Evolutionary conservation across 495 filamentous ascomycete species (phyloP).

Genomic region (Xylaria venustula): DNA sequence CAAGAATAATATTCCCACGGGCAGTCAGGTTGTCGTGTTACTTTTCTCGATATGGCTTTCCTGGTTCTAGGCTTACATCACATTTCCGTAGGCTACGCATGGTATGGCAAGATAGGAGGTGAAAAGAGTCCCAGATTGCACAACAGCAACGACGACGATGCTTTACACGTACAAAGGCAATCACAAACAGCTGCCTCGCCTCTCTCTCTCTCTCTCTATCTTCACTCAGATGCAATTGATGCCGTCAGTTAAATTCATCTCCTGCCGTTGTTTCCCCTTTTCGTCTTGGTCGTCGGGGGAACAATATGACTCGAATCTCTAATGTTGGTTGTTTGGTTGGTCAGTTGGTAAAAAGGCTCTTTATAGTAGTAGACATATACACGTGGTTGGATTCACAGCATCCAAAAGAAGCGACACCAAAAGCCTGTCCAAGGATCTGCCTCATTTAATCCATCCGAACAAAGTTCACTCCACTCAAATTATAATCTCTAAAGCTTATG

Average conservation of each 20-base stretch:
- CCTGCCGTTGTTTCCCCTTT: background rate
- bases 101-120: background rate
- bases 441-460: background rate
- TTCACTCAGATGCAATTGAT: constrained; percentile 3
- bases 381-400: constrained; percentile 20
- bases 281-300: background rate
- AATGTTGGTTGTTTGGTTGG: constrained; percentile 14
- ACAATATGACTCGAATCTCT: constrained; percentile 12
- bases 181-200: background rate
- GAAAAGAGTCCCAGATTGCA: background rate
- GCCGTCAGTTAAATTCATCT: background rate
- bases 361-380: constrained; percentile 29
- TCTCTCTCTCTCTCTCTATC: too few species aligned
- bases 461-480: background rate
- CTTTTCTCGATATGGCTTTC: too few species aligned
- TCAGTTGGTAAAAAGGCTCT: constrained; percentile 9
- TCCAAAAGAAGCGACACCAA: constrained; percentile 11
- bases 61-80: too few species aligned
- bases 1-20: too few species aligned
- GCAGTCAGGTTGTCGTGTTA: too few species aligned
- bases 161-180: constrained; percentile 9
- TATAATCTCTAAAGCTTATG: background rate
- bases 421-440: constrained; percentile 8
- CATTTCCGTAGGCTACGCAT: background rate
- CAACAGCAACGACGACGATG: background rate